Base-by-base conservation (phyloP, 768 basidiomycete species). In the Paxillus involutus region DNA sequence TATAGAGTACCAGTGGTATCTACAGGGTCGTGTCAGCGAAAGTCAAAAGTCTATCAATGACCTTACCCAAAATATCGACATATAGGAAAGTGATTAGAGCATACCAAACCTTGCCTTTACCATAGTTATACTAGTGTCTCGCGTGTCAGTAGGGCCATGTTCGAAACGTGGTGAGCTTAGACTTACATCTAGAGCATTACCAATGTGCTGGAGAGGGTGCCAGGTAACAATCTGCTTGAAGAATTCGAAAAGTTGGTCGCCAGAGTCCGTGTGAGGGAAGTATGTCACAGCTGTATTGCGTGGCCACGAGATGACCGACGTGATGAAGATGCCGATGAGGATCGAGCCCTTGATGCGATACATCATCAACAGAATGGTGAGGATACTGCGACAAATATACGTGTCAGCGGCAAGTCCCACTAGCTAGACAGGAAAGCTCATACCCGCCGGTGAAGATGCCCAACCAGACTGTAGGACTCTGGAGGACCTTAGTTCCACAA, bases 11-110 rank as follows among this genome's bases (percentile, higher is more conserved):
- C 87, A 51, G 75, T 78, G 29, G 73, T 77, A 53, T 77, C 73
- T 69, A 52, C 44, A 50, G 13, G 1, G 19, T 40, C 9, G 40
- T 3, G 39, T 53, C 37, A 44, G 35, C 16, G 29, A 24, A 47
- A 39, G 26, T n/a, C n/a, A 36, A 36, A 42, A 52, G 29, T n/a
- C 14, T 12, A 35, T n/a, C 32, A 46, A 9, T 10, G 4, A 57
- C 66, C 79, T 44, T 59, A 86, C 84, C 87, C 62, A 90, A 79
- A 58, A 92, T 89, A 70, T 91, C 89, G 61, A 94, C 91, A 66
- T 93, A 94, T 51, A 94, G 81, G 82, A 94, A 91, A 0, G 91
- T 94, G 66, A 91, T 73, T 26, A 94, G 77, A 6, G 91, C 91
- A 67, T 93, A 91, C 91, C 91, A 94, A 24, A 92, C 87, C 35